Evolutionary conservation across 805 yeast species (phyloP).

Genomic region (Hanseniaspora lindneri): DNA sequence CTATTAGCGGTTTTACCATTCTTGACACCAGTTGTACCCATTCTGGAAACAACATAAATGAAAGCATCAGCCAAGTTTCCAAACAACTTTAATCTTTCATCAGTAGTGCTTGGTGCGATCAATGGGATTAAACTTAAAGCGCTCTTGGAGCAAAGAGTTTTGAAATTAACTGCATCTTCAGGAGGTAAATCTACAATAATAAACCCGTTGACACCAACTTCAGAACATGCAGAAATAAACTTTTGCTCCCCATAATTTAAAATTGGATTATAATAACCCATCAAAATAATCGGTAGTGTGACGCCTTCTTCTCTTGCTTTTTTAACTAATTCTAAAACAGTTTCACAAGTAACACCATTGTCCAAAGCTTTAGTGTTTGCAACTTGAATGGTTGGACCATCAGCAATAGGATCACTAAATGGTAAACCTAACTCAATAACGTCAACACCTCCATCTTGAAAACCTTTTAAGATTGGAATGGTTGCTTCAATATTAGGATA

Average conservation of each 20-base stretch:
- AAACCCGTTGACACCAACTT: constrained; percentile 90
- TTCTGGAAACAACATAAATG: constrained; percentile 89
- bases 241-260: constrained; percentile 78
- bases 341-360: constrained; percentile 65
- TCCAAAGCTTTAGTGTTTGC: constrained; percentile 74
- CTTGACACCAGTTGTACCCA: constrained; percentile 93
- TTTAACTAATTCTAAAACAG: constrained; percentile 58
- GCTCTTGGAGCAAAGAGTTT: constrained; percentile 53
- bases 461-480: constrained; percentile 68
- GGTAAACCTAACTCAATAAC: constrained; percentile 92
- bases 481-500: constrained; percentile 83
- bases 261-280: constrained; percentile 98
- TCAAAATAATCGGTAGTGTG: constrained; percentile 74
- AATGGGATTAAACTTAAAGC: constrained; percentile 82
- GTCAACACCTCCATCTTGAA: constrained; percentile 93
- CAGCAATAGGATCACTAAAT: constrained; percentile 96
- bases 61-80: constrained; percentile 79
- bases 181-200: constrained; percentile 95
- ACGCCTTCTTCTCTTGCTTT: constrained; percentile 75
- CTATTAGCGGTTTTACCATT: constrained; percentile 42
- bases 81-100: constrained; percentile 67
- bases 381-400: constrained; percentile 91
- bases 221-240: constrained; percentile 63
- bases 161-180: constrained; percentile 84
- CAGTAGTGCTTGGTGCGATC: constrained; percentile 93